phyloP scores from a whole-genome alignment of 164 flowering plant species.

The Piper longum region DNA sequence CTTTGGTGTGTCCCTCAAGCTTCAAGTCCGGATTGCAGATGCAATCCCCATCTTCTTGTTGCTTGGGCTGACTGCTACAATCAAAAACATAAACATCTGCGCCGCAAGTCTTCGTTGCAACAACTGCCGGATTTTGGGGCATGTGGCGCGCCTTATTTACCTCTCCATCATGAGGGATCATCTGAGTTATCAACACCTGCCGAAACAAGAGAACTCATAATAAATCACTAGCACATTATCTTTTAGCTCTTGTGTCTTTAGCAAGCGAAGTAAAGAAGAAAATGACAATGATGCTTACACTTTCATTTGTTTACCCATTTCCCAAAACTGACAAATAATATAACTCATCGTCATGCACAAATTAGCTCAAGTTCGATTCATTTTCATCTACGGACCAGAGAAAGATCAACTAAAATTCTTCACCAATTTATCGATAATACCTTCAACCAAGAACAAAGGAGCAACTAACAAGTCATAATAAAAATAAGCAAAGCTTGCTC shows the following conservation, averaged over 20 bases:
- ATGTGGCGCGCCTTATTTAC: slow-evolving; percentile 76
- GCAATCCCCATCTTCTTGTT: slow-evolving; percentile 15
- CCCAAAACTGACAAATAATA: too few species aligned
- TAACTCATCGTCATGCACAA: too few species aligned
- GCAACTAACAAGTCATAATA: too few species aligned
- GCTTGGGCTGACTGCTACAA: slow-evolving; percentile 26
- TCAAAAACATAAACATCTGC: slow-evolving; percentile 65
- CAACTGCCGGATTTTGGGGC: slow-evolving; percentile 56
- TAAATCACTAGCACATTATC: neutral
- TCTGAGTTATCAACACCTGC: slow-evolving; percentile 58
- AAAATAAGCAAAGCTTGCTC: too few species aligned
- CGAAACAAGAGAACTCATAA: slow-evolving; percentile 2
- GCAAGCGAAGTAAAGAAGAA: neutral
- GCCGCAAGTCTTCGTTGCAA: slow-evolving; percentile 74
- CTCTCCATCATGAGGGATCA: slow-evolving; percentile 74
- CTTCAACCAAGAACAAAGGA: too few species aligned
- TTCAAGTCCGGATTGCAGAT: slow-evolving; percentile 58
- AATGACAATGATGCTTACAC: too few species aligned
- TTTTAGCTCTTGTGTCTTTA: neutral
- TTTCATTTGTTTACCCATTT: too few species aligned
- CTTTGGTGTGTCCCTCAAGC: slow-evolving; percentile 71
- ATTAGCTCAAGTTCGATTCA: too few species aligned
- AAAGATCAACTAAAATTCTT: too few species aligned
- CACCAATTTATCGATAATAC: too few species aligned
- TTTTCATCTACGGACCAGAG: too few species aligned